Conservation (phyloP, 129 eudicot genomes). For the Rutidosis leptorrhynchoides region DNA sequence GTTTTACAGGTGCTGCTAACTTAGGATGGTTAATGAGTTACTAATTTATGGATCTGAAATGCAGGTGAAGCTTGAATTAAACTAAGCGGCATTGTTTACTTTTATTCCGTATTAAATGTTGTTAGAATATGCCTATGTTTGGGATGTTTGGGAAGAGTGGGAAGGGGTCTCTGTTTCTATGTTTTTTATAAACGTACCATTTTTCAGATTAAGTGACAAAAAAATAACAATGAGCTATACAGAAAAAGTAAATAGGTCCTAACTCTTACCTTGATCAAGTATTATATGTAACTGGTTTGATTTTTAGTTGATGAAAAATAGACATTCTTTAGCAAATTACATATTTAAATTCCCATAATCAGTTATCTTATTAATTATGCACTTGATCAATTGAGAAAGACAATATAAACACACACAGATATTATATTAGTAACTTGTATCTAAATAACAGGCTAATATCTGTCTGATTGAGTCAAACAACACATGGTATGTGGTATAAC, state of each 20-base stretch:
- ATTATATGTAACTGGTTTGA: neutral
- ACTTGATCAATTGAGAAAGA: slow-evolving; percentile 11
- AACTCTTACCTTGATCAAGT: neutral
- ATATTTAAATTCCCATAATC: neutral
- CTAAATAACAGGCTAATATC: slow-evolving; percentile 7
- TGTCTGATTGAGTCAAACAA: slow-evolving; percentile 27
- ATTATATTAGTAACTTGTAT: slow-evolving; percentile 9
- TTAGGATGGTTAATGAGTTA: slow-evolving; percentile 4
- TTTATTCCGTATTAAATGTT: too few relatives aligned
- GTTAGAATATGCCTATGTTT: too few relatives aligned
- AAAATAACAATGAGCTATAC: too few relatives aligned
- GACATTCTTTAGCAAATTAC: neutral
- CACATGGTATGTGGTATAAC: slow-evolving; percentile 10
- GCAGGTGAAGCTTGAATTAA: neutral
- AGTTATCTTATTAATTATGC: neutral
- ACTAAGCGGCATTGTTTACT: neutral
- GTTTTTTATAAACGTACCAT: too few relatives aligned
- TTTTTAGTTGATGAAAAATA: neutral
- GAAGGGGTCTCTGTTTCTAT: too few relatives aligned
- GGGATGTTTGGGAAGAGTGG: too few relatives aligned
- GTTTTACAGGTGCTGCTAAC: slow-evolving; percentile 14
- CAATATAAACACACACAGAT: neutral
- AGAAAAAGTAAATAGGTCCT: too few relatives aligned
- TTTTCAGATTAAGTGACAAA: too few relatives aligned
- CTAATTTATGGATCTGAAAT: neutral